Base-by-base conservation (phyloP, 306 rosid species). In the Medicago ruthenica region DNA sequence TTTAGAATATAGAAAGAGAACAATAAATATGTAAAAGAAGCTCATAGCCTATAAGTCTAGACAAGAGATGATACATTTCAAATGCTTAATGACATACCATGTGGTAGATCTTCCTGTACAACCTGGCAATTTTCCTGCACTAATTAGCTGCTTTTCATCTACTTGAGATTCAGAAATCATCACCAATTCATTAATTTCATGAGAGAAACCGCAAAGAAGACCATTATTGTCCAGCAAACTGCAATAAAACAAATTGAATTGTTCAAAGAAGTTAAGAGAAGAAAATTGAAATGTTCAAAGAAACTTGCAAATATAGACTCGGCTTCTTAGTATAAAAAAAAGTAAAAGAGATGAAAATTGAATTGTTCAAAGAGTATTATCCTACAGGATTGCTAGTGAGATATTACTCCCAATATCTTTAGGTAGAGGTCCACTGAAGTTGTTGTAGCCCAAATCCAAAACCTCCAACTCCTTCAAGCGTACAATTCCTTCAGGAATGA, bases 401-500 rank as follows among this genome's bases (percentile, higher is more conserved):
- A 85, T 83, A 77, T 89, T 86, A 71, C 79, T 85, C 83, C 90
- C 97, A 80, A 92, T 87, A 71, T 92, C 94, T 55, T 63, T 67
- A 1, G 96, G 96, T 50, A 88, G 65, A 18, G 89, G 80, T 71
- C 92, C 97, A 7, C 78, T 85, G 83, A 92, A 90, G 80, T 89
- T 83, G 81, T 95, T 92, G 86, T 73, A 89, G 81, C 99, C 96
- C 83, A 95, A 86, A 87, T 95, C 99, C 64, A 95, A 86, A 83
- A 86, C 85, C 88, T 92, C 99, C 78, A 92, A 86, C 70, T 89
- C 97, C 60, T 87, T 81, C 87, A 95, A 77, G 73, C 82, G 73
- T 5, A 73, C 83, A 17, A 95, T 80, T 77, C 76, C 92, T 64
- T 79, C 83, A 6, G 97, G 99, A 79, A 95, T 88, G 67, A 24